A percentile compares a stretch with the other conserved stretches of the same genome.
These are phyloP conservation scores for Phaffomyces opuntiae DNA, from an alignment of 805 yeast genomes.

Conservation along the genomic window DNA sequence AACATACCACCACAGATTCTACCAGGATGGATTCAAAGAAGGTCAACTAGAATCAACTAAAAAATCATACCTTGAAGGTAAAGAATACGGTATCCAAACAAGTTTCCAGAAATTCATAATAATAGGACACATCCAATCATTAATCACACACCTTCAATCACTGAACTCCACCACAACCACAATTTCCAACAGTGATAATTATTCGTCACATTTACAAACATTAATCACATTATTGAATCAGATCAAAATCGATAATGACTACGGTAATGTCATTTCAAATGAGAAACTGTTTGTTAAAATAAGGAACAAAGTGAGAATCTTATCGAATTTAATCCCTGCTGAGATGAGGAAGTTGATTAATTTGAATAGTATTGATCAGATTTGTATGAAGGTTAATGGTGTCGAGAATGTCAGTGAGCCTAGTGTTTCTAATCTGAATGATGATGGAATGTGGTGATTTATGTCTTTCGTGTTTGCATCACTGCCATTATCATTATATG, in stretches of 20 bases:
- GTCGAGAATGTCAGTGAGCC: conserved; percentile 13
- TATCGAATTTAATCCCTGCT: conserved; percentile 30
- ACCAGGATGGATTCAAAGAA: conserved; percentile 62
- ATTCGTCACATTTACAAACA: conserved; percentile 17
- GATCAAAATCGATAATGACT: conserved; percentile 40
- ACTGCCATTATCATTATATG: no score
- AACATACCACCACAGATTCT: conserved; percentile 30
- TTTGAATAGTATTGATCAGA: conserved; percentile 12
- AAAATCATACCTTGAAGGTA: conserved; percentile 68
- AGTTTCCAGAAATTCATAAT: conserved; percentile 66
- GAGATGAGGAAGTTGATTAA: conserved; percentile 9
- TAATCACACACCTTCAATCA: no score
- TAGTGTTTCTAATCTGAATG: conserved; percentile 16
- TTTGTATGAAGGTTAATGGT: conserved; percentile 10
- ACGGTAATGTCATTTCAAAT: conserved; percentile 45
- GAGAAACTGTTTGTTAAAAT: conserved; percentile 48
- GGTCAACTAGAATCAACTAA: conserved; percentile 57
- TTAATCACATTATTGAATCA: conserved; percentile 24
- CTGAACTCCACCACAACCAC: no score
- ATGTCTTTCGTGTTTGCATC: no score
- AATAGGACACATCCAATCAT: conserved; percentile 45
- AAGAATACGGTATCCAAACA: conserved; percentile 75
- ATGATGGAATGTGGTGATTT: conserved; percentile 22
- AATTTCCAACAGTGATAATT: no score
- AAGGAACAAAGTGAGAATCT: conserved; percentile 52